These are phyloP conservation scores for Trapa bicornis DNA, from an alignment of 345 rosid genomes.

Conservation along the genomic window DNA sequence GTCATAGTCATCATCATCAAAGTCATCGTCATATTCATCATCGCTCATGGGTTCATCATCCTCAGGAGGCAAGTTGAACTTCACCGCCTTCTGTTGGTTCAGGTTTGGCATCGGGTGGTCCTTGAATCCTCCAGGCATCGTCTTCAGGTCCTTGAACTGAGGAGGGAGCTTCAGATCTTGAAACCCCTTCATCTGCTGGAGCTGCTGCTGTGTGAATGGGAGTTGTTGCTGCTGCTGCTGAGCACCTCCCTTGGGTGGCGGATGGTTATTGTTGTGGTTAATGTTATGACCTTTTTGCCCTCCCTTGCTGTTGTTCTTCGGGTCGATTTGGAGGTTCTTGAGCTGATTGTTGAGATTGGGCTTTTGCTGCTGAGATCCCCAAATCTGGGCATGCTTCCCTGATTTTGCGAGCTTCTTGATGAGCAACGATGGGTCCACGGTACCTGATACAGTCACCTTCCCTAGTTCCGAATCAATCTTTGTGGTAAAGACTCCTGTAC, in stretches of 20 bases:
- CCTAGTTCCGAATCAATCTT: constrained; percentile 74
- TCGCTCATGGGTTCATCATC: constrained; percentile 29
- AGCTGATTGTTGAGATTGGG: constrained; percentile 40
- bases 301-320: constrained; percentile 49
- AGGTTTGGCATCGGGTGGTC: constrained; percentile 25
- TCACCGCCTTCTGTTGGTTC: constrained; percentile 58
- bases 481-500: constrained; percentile 61
- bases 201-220: constrained; percentile 19
- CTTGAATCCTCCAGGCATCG: constrained; percentile 17
- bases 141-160: constrained; percentile 45
- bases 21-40: constrained; percentile 34
- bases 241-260: constrained; percentile 30
- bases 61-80: constrained; percentile 39
- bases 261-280: constrained; percentile 24
- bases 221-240: constrained; percentile 46
- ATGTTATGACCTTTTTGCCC: constrained; percentile 1
- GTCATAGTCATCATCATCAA: constrained; percentile 32
- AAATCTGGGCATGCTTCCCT: constrained; percentile 84
- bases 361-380: constrained; percentile 52
- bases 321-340: constrained; percentile 58
- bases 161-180: constrained; percentile 51
- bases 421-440: constrained; percentile 55
- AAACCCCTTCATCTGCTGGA: constrained; percentile 49
- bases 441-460: constrained; percentile 77
- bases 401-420: constrained; percentile 75